Base-by-base conservation (phyloP, 2,329 filamentous ascomycete genomes). In the Lasiodiplodia hormozganensis region DNA sequence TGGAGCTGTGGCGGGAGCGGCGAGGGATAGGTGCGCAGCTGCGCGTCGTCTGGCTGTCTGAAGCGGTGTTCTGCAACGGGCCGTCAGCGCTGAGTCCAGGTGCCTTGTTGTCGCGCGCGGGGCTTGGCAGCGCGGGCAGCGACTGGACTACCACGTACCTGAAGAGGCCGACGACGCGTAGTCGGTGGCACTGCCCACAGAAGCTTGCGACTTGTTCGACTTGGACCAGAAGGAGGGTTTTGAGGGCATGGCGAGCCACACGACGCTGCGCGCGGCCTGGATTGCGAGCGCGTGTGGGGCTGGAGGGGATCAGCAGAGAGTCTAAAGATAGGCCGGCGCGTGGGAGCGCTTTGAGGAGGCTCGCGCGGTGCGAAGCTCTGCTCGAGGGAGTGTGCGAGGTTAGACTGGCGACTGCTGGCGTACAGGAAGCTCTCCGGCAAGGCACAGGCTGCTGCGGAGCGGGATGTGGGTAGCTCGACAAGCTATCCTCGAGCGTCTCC, bases 171-270 rank as follows among this genome's bases (percentile, higher is more conserved):
- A 76, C 67, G 76, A 77, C 31, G 74, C 71, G 62, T 77, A 77
- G 54, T 76, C 77, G 69, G 76, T 74, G 56, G 75, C 72, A 52
- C 70, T 75, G 71, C 78, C 78, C 68, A 79, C 75, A 58, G 78
- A 78, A 54, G 75, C 74, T 71, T 80, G 77, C 73, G 78, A 78
- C 69, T 74, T 74, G 56, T 79, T 79, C 74, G 75, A 75, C 77
- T 79, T 80, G 70, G 72, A 73, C 77, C 75, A 79, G 57, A 62
- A 62, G 54, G 76, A 75, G 66, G 77, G 75, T 73, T 76, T 77
- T 67, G 76, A 75, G 65, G 77, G 76, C 78, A 80, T 80, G 68
- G 74, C 77, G 11, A 23, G 28, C 57, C 43, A 64, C 43, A 53
- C 60, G 49, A 64, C 40, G 52, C 47, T 65, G 62, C 47, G 56